Evolutionary conservation across 257 asterid species (phyloP).

Genomic region (Nicotiana knightiana): DNA sequence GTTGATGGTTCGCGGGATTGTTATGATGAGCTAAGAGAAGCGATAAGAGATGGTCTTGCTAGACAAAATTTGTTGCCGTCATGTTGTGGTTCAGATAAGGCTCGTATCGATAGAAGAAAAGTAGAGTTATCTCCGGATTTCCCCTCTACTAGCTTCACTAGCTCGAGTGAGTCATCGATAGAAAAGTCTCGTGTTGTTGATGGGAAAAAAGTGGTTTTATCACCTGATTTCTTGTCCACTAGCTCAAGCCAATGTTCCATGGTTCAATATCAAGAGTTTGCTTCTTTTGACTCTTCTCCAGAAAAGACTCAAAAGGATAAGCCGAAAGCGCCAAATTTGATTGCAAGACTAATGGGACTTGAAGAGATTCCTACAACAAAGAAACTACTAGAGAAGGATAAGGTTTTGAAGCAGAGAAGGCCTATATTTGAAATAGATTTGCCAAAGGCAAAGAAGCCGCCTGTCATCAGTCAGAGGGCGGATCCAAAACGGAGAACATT

Average conservation of each 20-base stretch:
- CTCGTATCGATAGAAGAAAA: not conserved
- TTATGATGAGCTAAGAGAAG: slow-evolving; percentile 71
- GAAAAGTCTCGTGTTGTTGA: slow-evolving; percentile 11
- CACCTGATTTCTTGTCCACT: slow-evolving; percentile 34
- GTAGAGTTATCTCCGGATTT: slow-evolving; percentile 7
- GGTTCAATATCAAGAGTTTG: slow-evolving; percentile 20
- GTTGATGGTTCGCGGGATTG: slow-evolving; percentile 44
- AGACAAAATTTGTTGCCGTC: slow-evolving; percentile 52
- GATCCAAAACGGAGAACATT: slow-evolving; percentile 31
- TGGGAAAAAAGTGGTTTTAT: slow-evolving; percentile 22
- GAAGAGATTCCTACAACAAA: slow-evolving; percentile 37
- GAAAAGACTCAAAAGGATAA: slow-evolving; percentile 27
- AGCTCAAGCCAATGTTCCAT: slow-evolving; percentile 53
- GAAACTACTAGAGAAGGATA: slow-evolving; percentile 20
- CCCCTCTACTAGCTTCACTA: slow-evolving; percentile 6
- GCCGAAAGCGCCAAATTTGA: slow-evolving; percentile 43
- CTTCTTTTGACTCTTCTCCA: slow-evolving; percentile 33
- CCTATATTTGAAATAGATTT: slow-evolving; percentile 44
- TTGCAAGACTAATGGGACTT: slow-evolving; percentile 81
- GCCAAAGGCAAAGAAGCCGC: slow-evolving; percentile 48
- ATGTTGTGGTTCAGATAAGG: slow-evolving; percentile 18
- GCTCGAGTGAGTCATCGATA: slow-evolving; percentile 2
- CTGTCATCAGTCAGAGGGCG: slow-evolving; percentile 25
- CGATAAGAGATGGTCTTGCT: slow-evolving; percentile 53
- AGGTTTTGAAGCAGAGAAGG: slow-evolving; percentile 18